These are phyloP conservation scores for Lasiodiplodia sp. DNA, from an alignment of 2,329 filamentous ascomycete genomes.

Conservation along the genomic window DNA sequence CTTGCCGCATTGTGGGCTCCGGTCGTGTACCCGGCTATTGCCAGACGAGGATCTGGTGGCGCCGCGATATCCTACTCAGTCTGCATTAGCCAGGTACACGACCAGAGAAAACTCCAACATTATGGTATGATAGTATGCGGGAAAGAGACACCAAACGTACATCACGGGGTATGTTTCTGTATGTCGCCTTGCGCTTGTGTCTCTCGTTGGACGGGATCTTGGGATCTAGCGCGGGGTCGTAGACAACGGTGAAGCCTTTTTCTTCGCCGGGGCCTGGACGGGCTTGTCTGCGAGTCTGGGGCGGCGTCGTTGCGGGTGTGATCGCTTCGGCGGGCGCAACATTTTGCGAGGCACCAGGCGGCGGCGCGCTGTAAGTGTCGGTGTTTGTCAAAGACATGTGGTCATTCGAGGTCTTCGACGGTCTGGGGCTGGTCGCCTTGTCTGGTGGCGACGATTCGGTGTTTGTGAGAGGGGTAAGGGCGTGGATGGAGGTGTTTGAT, in stretches of 20 bases:
- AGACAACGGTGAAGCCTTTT: constrained; percentile 66
- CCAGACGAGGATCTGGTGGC: constrained; percentile 82
- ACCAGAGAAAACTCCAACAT: constrained; percentile 30
- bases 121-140: constrained; percentile 30
- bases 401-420: constrained; percentile 49
- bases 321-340: constrained; percentile 53
- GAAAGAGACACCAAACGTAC: constrained; percentile 29
- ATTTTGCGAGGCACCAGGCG: constrained; percentile 45
- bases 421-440: constrained; percentile 63
- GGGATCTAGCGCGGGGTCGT: constrained; percentile 69
- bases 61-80: constrained; percentile 54
- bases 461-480: constrained; percentile 71
- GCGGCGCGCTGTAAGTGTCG: constrained; percentile 43
- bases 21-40: constrained; percentile 66
- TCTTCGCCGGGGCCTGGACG: constrained; percentile 59
- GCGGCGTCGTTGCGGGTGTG: constrained; percentile 53
- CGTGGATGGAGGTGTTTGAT: constrained; percentile 60
- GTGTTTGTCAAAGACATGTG: constrained; percentile 43
- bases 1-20: constrained; percentile 46
- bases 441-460: constrained; percentile 69
- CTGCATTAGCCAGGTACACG: constrained; percentile 32
- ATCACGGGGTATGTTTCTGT: constrained; percentile 29
- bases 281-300: constrained; percentile 55
- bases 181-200: constrained; percentile 41
- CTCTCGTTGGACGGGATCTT: constrained; percentile 64